Base-by-base conservation (phyloP, 768 basidiomycete genomes). In the Auricularia sp. region DNA sequence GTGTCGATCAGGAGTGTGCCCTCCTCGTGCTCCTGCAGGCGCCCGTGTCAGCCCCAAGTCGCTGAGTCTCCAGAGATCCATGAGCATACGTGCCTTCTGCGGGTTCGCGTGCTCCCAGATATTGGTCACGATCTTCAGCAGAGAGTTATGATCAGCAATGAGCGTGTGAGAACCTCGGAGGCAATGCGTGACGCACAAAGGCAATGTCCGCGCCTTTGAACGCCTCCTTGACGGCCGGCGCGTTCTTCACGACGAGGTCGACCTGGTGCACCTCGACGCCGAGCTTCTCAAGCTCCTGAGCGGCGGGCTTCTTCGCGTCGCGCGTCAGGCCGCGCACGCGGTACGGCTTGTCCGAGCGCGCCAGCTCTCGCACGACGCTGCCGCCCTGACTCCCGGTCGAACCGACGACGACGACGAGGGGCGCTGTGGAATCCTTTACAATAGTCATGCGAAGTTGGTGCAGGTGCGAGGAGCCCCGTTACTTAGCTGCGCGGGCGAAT, bases 231-330 rank as follows among this genome's bases (percentile, higher is more conserved):
- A 59, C 56, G 24, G 56, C 56, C 16, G 5, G 29, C 34, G 56
- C 56, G 56, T 59, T 59, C 56, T 59, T 29, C 24, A 35, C 56
- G 29, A 35, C 56, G 34, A 59, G 29, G 29, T 59, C 14, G 37
- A 66, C 68, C 66, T 71, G 66, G 3, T 70, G 67, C 8, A 75
- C 67, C 59, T 71, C 66, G 18, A 62, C 70, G 10, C 75, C 73
- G 3, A 66, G 68, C 2, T 65, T 51, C 21, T 70, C 68, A 18
- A 76, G 69, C 29, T 36, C 68, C 35, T 51, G 3, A 3, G 56
- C 56, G 7, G 56, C 56, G 56, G 56, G 56, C 24, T 59, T 59
- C 16, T 8, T 59, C 24, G 56, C 29, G 24, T 59, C 56, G 56
- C 56, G 56, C 6, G 56, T 59, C 8, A 59, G 34, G 4, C 56